Base-by-base conservation (phyloP, 2,329 filamentous ascomycete species). In the Sarocladium kiliense region DNA sequence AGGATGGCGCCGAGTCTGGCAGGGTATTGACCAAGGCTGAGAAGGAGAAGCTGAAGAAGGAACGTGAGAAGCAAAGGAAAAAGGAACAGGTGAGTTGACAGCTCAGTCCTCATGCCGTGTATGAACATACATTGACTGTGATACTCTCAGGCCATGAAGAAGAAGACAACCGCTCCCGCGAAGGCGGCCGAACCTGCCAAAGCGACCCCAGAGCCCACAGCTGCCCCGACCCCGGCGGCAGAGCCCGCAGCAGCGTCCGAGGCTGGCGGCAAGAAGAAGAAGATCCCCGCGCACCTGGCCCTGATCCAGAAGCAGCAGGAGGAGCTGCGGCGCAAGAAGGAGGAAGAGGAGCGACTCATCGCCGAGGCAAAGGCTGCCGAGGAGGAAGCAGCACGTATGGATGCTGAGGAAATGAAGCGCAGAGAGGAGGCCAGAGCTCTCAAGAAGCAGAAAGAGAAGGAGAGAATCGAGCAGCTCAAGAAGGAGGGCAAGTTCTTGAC, bases 21-120 rank as follows among this genome's bases (percentile, higher is more conserved):
- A 82, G 85, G 55, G 80, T 97, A 50, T 85, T 97, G 75, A 96
- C 91, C 37, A 99, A 97, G 82, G 94, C 95, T 57, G 92, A 99
- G 77, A 99, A 99, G 77, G 94, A 99, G 72, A 96, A 91, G 74
- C 80, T 93, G 66, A 97, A 93, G 81, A 99, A 97, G 77, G 94
- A 99, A 77, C 86, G 91, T 58, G 94, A 99, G 78, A 99, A 99
- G 84, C 89, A 94, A 76, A 82, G 92, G 62, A 99, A 99, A 78
- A 99, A 92, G 84, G 94, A 99, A 74, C 88, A 97, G 83, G 91
- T 94, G 63, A 45, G 65, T 55, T 9, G 25, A 21, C 21, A 21
- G 18, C 16, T 26, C 21, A 54, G 12, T 23, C 21, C 21, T 23
- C 6, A 11, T 5, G 3, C 16, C 23, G 9, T 34, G 18, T 34